phyloP scores from a whole-genome alignment of 2,329 filamentous ascomycete genomes.

The Pleomassaria siparia region DNA sequence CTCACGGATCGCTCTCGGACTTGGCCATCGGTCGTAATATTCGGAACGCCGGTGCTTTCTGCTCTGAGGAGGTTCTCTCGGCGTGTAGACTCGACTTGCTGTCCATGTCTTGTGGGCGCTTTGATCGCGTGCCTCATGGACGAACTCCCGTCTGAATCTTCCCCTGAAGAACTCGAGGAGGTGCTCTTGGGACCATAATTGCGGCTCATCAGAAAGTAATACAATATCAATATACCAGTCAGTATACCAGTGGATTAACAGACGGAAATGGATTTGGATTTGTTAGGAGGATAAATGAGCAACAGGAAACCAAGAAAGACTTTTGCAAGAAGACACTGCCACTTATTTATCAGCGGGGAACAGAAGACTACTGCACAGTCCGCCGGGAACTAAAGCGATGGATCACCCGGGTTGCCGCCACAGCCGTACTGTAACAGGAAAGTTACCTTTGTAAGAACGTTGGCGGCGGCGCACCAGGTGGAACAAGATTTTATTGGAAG shows the following conservation, averaged over 20 bases:
- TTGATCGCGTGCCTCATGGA: not conserved
- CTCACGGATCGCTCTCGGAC: not conserved
- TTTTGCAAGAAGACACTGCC: not conserved
- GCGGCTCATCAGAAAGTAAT: constrained; percentile 2
- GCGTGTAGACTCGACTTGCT: not conserved
- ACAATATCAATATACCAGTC: not conserved
- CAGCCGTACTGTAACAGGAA: too few species aligned
- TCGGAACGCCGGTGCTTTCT: not conserved
- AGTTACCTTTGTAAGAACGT: too few species aligned
- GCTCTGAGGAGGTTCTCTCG: not conserved
- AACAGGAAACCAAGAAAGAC: not conserved
- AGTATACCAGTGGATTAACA: not conserved
- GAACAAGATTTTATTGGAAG: too few species aligned
- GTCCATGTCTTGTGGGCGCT: not conserved
- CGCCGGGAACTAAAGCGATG: constrained; percentile 1
- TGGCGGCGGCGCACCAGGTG: too few species aligned
- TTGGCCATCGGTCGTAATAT: not conserved
- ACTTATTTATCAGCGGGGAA: not conserved
- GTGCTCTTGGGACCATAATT: not conserved
- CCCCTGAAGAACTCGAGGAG: constrained; percentile 1
- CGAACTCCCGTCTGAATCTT: constrained; percentile 1
- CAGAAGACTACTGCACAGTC: not conserved
- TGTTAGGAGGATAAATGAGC: not conserved
- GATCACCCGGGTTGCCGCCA: not conserved
- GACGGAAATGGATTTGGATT: too few species aligned